Conservation (phyloP, 371 early-diverging fungal genomes). For the Paraphysoderma sedebokerense region DNA sequence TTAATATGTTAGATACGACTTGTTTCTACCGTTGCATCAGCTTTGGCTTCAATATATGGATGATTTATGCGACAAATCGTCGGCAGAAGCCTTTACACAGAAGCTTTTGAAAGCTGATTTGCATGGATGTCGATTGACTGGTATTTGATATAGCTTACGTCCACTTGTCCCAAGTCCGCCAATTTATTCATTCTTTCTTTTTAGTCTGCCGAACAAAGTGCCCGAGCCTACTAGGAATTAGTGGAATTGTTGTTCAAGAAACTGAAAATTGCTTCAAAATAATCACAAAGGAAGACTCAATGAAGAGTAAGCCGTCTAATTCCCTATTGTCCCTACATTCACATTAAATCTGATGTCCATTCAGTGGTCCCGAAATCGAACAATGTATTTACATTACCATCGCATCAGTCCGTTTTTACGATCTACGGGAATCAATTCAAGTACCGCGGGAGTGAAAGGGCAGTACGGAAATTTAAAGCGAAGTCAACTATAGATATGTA, state of each 20-base stretch:
- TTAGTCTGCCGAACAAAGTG: conserved; percentile 61
- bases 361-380: conserved; percentile 58
- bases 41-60: conserved; percentile 70
- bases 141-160: conserved; percentile 13
- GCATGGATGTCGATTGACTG: conserved; percentile 63
- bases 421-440: conserved; percentile 69
- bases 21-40: conserved; percentile 51
- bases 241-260: conserved; percentile 75
- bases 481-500: conserved; percentile 62
- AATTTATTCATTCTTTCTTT: not conserved
- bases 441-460: conserved; percentile 55
- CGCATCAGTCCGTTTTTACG: conserved; percentile 13
- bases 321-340: not conserved
- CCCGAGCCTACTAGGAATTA: conserved; percentile 50
- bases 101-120: conserved; percentile 66
- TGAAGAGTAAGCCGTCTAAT: conserved; percentile 32
- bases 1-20: no score
- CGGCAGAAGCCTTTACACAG: conserved; percentile 23
- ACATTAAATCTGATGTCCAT: not conserved
- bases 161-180: not conserved
- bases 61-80: conserved; percentile 27
- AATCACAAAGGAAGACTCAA: conserved; percentile 42
- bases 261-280: conserved; percentile 68
- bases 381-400: conserved; percentile 44
- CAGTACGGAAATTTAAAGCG: conserved; percentile 68